Evolutionary conservation across 2,329 filamentous ascomycete genomes (phyloP).

Genomic region (Colletotrichum tofieldiae): DNA sequence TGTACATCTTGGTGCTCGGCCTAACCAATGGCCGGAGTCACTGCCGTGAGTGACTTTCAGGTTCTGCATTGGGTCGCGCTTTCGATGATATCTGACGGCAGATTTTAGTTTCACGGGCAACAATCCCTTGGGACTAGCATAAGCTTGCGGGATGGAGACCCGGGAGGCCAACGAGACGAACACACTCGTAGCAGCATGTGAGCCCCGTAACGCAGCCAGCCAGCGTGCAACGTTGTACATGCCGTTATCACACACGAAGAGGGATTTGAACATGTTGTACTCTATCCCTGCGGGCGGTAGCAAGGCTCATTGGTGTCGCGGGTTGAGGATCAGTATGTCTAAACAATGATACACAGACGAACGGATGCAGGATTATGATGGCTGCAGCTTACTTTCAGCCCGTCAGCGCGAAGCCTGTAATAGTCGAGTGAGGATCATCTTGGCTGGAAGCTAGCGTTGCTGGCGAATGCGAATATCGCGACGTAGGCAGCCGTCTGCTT

Average conservation of each 20-base stretch:
- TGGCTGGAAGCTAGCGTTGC: not conserved
- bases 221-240: not conserved
- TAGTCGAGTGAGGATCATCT: not conserved
- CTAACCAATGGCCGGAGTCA: not conserved
- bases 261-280: not conserved
- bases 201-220: not conserved
- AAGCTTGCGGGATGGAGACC: not conserved
- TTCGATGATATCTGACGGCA: slow-evolving; percentile 20
- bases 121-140: not conserved
- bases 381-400: slow-evolving; percentile 6
- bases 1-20: too few relatives aligned
- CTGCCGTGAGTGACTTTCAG: not conserved
- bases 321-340: not conserved
- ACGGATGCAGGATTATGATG: not conserved
- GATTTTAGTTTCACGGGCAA: slow-evolving; percentile 24
- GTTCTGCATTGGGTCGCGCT: not conserved
- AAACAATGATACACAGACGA: not conserved
- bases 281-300: not conserved
- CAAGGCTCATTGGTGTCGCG: not conserved
- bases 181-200: not conserved
- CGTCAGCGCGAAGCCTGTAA: slow-evolving; percentile 18
- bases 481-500: not conserved
- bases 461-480: not conserved
- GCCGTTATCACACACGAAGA: not conserved
- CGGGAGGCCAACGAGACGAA: not conserved